Percentiles rank a stretch among this genome's conserved stretches.
Conservation (phyloP, 352 stramenopile genomes). For the Phytopythium vexans region DNA sequence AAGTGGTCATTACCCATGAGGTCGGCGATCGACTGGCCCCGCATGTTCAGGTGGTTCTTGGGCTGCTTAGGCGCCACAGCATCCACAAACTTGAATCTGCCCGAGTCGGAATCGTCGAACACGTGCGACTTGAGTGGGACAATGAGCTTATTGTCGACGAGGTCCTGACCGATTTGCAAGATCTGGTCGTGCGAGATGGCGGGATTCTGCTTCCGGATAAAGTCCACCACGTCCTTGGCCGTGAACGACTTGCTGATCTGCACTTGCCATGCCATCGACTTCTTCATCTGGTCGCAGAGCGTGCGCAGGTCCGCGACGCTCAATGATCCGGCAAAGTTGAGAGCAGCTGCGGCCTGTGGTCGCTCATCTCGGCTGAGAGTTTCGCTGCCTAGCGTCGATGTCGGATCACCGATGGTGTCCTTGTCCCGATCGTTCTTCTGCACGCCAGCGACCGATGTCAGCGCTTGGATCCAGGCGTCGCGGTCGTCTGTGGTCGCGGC, state of each 20-base stretch:
- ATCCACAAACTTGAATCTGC: conserved; percentile 66
- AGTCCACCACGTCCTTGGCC: conserved; percentile 63
- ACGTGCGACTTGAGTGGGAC: conserved; percentile 74
- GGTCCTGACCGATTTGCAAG: conserved; percentile 53
- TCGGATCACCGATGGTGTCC: too few species aligned
- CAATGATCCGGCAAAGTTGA: not conserved
- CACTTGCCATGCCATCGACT: conserved; percentile 57
- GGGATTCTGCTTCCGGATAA: conserved; percentile 44
- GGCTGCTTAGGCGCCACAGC: conserved; percentile 38
- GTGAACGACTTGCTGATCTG: conserved; percentile 80
- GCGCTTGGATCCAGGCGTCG: conserved; percentile 62
- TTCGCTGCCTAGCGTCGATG: too few species aligned
- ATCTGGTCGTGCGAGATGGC: conserved; percentile 32
- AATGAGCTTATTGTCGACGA: conserved; percentile 72
- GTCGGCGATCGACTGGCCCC: conserved; percentile 69
- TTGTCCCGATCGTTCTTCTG: conserved; percentile 15
- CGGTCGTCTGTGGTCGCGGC: conserved; percentile 52
- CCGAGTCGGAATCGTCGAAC: conserved; percentile 53
- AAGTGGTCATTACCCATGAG: conserved; percentile 73
- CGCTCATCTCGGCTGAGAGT: too few species aligned
- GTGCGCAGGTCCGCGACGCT: conserved; percentile 31
- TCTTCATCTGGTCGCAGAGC: conserved; percentile 75
- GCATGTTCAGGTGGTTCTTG: conserved; percentile 69
- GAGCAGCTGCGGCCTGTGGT: not conserved
- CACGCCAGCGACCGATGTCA: conserved; percentile 61